phyloP scores from a whole-genome alignment of 495 filamentous ascomycete genomes.

The Echria macrotheca region DNA sequence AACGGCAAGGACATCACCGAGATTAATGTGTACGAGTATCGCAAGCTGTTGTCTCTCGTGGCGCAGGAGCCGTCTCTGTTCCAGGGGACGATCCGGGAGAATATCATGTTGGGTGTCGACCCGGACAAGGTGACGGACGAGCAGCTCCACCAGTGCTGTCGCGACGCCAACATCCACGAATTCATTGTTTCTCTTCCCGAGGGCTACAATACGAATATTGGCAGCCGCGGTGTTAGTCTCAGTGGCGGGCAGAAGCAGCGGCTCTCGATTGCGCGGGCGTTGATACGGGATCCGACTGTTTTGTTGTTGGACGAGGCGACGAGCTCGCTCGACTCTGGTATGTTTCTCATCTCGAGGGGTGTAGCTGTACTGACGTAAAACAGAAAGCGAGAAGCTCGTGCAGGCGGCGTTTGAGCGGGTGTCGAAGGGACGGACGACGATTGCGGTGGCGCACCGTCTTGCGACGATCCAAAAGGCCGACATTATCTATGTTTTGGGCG shows the following conservation, averaged over 20 bases:
- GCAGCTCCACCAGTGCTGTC: slow-evolving; percentile 50
- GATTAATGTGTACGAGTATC: slow-evolving; percentile 45
- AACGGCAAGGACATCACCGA: slow-evolving; percentile 45
- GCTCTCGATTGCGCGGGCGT: slow-evolving; percentile 67
- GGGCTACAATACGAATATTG: slow-evolving; percentile 56
- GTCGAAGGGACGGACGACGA: slow-evolving; percentile 56
- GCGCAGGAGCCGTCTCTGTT: slow-evolving; percentile 57
- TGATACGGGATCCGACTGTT: slow-evolving; percentile 65
- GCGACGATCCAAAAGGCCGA: slow-evolving; percentile 51
- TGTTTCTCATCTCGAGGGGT: no score
- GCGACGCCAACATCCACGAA: slow-evolving; percentile 56
- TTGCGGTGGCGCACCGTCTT: slow-evolving; percentile 64
- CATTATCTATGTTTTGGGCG: slow-evolving; percentile 48
- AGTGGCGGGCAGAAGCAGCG: slow-evolving; percentile 76
- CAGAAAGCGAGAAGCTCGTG: slow-evolving; percentile 63
- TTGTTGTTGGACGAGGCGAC: slow-evolving; percentile 79
- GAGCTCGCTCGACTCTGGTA: slow-evolving; percentile 67
- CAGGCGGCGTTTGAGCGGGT: slow-evolving; percentile 63
- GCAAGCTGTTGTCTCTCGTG: slow-evolving; percentile 52
- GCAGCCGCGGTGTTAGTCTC: slow-evolving; percentile 56
- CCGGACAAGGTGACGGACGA: slow-evolving; percentile 39
- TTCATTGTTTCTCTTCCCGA: slow-evolving; percentile 57
- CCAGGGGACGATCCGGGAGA: slow-evolving; percentile 53
- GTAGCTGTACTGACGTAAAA: no score
- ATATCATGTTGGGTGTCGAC: slow-evolving; percentile 49